phyloP scores from a whole-genome alignment of 2,329 filamentous ascomycete species.

The Coniochaeta hoffmannii region DNA sequence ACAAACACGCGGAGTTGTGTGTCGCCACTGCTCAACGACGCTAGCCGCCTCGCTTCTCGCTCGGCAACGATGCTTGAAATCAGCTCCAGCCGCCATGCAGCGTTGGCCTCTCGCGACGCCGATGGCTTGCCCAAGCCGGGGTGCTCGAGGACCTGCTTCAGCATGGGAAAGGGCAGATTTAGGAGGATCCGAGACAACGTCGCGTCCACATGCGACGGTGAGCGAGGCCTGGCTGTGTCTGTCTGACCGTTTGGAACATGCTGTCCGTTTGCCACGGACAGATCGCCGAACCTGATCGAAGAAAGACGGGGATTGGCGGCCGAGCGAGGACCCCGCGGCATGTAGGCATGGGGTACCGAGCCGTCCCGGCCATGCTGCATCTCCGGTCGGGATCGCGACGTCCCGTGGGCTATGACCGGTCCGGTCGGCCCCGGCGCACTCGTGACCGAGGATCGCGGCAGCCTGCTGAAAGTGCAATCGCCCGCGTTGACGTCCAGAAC shows the following conservation, averaged over 20 bases:
- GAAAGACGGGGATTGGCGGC: constrained; percentile 16
- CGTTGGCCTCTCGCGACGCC: constrained; percentile 43
- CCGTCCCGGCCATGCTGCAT: constrained; percentile 10
- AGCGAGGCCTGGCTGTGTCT: constrained; percentile 1
- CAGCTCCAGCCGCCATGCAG: constrained; percentile 37
- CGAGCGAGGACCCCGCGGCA: constrained; percentile 11
- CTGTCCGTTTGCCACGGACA: constrained; percentile 23
- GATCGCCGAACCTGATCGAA: constrained; percentile 22
- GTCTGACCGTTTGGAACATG: constrained; percentile 23
- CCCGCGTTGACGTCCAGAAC: constrained; percentile 36
- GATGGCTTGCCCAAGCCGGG: constrained; percentile 42
- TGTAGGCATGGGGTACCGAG: constrained; percentile 8
- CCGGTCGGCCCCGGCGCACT: constrained; percentile 2
- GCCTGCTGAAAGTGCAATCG: constrained; percentile 17
- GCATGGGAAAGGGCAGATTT: constrained; percentile 59
- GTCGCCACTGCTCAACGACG: constrained; percentile 32
- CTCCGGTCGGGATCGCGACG: constrained; percentile 2
- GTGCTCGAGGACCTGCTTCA: constrained; percentile 60
- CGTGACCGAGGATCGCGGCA: constrained; percentile 10
- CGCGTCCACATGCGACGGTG: constrained; percentile 27
- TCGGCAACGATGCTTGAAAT: constrained; percentile 45
- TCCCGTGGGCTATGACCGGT: constrained; percentile 11
- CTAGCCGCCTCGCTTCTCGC: constrained; percentile 48
- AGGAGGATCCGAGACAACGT: constrained; percentile 60
- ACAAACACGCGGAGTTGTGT: constrained; percentile 9